Base-by-base conservation (phyloP, 177 flowering plant genomes). In the Telopea speciosissima region DNA sequence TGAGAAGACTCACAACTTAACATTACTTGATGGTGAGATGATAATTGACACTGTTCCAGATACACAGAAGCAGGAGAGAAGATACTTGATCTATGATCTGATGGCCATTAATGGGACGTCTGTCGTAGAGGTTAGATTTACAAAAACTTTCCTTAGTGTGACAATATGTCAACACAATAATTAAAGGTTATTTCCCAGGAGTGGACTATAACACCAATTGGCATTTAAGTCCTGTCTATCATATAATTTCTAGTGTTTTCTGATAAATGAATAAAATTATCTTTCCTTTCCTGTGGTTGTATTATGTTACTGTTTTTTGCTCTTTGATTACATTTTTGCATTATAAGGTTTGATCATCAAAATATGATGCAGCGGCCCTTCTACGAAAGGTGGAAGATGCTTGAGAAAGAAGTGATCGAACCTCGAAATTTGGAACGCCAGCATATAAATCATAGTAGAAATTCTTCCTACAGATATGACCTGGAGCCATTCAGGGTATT, bases 21-120 rank as follows among this genome's bases (percentile, higher is more conserved):
- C 98, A 13, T 82, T 96, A 79, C 97, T 96, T 78, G 99, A 96
- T 83, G 99, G 99, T 70, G 99, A 96, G 85, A 96, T 96, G 99
- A 78, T 96, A 68, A 96, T 96, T 74, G 99, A 96, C 76, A 93
- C 89, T 5, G n/a, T 90, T 79, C 95, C 96, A 31, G 90, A 85
- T 70, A 78, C 89, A 44, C 77, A 75, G 58, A 88, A 87, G 86
- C 90, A 87, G 80, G 94, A 87, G 79, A 89, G 99, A 67, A 87
- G 98, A 86, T 96, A 96, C 77, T 88, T 96, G 36, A 91, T 96
- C 67, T 96, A 96, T 81, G 99, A 96, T 82, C 67, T 96, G 75
- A 90, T 96, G 85, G 92, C 92, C 66, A 70, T 89, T 28, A 90
- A 90, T 74, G 73, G 75, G 3, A 74, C 71, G 23, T 84, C 98